phyloP scores from a whole-genome alignment of 331 rosid species.

The Erythrophleum ivorense region DNA sequence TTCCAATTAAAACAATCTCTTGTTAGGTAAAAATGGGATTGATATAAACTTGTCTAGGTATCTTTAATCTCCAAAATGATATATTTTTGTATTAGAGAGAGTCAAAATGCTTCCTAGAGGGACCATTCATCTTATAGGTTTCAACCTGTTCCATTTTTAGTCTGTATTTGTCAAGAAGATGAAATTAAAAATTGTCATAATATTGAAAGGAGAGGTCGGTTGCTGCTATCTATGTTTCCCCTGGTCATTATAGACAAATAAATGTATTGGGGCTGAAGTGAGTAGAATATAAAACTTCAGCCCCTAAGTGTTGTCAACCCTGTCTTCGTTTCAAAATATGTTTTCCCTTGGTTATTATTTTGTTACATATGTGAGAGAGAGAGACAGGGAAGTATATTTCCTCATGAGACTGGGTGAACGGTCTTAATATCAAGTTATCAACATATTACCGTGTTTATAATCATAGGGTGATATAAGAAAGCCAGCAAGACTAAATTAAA shows the following conservation, averaged over 20 bases:
- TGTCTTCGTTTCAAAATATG: too few species aligned
- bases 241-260: not conserved
- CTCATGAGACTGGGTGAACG: not conserved
- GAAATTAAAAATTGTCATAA: not conserved
- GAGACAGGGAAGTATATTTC: not conserved
- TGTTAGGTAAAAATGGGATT: not conserved
- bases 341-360: too few species aligned
- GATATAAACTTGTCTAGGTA: not conserved
- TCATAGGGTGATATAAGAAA: not conserved
- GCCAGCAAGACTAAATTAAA: slow-evolving; percentile 6
- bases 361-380: not conserved
- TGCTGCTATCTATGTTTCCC: slow-evolving; percentile 30
- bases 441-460: not conserved
- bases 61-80: not conserved
- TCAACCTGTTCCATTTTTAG: not conserved
- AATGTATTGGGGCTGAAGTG: too few species aligned
- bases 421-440: not conserved
- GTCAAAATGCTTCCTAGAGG: not conserved
- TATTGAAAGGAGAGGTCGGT: slow-evolving; percentile 1
- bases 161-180: not conserved
- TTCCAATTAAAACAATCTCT: too few species aligned
- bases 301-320: too few species aligned
- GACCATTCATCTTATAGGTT: not conserved
- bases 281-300: too few species aligned
- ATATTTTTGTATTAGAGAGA: not conserved